Base-by-base conservation (phyloP, 1,139 yeast species). In the Blastobotrys aristatus region DNA sequence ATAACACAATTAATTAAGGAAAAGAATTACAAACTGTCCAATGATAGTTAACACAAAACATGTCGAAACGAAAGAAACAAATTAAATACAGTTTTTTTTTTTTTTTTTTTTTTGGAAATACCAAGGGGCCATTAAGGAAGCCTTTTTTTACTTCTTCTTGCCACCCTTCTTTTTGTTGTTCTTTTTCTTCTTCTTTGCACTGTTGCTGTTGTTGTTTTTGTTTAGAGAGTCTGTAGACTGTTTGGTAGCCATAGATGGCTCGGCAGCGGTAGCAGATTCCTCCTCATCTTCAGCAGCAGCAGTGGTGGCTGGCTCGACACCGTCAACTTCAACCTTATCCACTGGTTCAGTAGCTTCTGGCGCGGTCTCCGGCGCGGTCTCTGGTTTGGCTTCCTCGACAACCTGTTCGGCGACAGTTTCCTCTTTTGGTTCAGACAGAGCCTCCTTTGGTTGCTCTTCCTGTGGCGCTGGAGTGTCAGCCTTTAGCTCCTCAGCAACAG, bases 81-180 rank as follows among this genome's bases (percentile, higher is more conserved):
- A 38, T 26, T 8, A 18, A 26, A 6, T 10, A 38, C 16, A 27
- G 3, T 13, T 18, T 18, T 18, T 20, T 34, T 34, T 34, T 33
- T 33, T 33, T 24, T 24, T 24, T 24, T 24, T 24, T 24, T 24
- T 24, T 24, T 24, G 5, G 5, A 5, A 5, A 24, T 24, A 24
- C 27, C 4, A 13, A 40, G 13, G 13, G 16, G 20, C 6, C 11
- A 11, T 6, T 4, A 18, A n/a, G 22, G 13, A 22, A 18, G 6
- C 18, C 18, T 16, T 50, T 53, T 50, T 44, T 54, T 54, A 43
- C 50, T 50, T 50, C 52, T 53, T 54, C 54, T 55, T 55, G 43
- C 53, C 54, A 44, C 52, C 53, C 51, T 55, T 55, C 47, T 53
- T 53, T 40, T 54, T 54, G 37, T 54, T 51, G 13, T 48, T 49